A percentile compares a stretch with the other conserved stretches of the same genome.
These are phyloP conservation scores for Ascodesmis nigricans DNA, from an alignment of 495 filamentous ascomycete genomes.

Conservation along the genomic window DNA sequence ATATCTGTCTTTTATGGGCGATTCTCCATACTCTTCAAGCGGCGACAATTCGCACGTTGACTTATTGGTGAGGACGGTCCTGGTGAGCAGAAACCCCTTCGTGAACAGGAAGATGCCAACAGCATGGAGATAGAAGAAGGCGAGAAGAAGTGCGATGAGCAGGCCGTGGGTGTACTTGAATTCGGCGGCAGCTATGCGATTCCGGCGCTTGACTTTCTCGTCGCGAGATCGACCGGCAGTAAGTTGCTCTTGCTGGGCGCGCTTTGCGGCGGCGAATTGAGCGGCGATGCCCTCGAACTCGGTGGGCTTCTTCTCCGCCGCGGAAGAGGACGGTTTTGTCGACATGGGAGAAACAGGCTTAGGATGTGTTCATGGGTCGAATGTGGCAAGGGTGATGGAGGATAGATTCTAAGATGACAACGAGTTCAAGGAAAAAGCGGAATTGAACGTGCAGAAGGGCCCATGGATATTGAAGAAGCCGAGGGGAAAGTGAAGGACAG, in stretches of 20 bases:
- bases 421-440: not conserved
- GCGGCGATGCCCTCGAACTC: conserved; percentile 23
- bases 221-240: conserved; percentile 11
- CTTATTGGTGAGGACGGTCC: conserved; percentile 69
- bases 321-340: too few relatives aligned
- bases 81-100: conserved; percentile 86
- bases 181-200: conserved; percentile 21
- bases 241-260: conserved; percentile 19
- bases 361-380: too few relatives aligned
- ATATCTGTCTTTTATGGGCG: conserved; percentile 29
- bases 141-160: conserved; percentile 29
- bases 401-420: too few relatives aligned
- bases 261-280: conserved; percentile 23
- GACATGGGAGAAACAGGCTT: too few relatives aligned
- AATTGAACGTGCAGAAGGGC: not conserved
- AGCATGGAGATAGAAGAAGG: conserved; percentile 42
- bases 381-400: not conserved
- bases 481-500: not conserved
- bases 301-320: too few relatives aligned
- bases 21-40: conserved; percentile 25
- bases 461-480: not conserved
- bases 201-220: conserved; percentile 8
- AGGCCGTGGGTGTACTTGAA: conserved; percentile 35
- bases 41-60: conserved; percentile 62
- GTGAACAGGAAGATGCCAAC: conserved; percentile 81